Base-by-base conservation (phyloP, 1,139 yeast species). In the Nakaseomyces uthaithaninus region DNA sequence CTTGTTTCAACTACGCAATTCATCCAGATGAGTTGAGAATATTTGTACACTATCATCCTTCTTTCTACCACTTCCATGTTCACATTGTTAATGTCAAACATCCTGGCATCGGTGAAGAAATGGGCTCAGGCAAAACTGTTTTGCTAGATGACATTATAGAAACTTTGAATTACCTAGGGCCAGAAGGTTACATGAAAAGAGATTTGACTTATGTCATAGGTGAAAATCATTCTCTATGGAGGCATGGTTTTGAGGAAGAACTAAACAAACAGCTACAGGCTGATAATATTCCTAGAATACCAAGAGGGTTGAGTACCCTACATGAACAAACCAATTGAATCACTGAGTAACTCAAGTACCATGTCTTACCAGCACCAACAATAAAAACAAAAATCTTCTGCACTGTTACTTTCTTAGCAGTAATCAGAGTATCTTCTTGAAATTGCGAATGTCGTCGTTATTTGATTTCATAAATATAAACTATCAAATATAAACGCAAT, bases 51-150 rank as follows among this genome's bases (percentile, higher is more conserved):
- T 87, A 91, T 60, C 97, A 89, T 48, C 99, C 99, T 0, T 84
- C 95, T 0, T 91, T 91, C 59, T 91, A 91, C 57, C 97, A 91
- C 56, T 80, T 91, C 67, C 98, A 91, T 59, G 71, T 91, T 27
- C 98, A 91, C 57, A 79, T 84, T n/a, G 94, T 87, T 18, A 82
- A 81, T 52, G 69, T 83, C 6, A 69, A 65, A 18, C 84, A 83
- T 50, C 76, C 79, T 1, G 94, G 94, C 1, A 57, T 80, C 37
- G 91, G 87, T 6, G 75, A 74, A 45, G 83, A 89, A 2, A 72
- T 79, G 37, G 67, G 76, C 11, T 77, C 75, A 9, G 97, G 97
- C 1, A 83, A 82, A 52, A 95, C 96, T 1, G 68, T 86, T 15
- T 63, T 89, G 28, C 62, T 91, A 34, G 95, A 86, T 46, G 94